phyloP scores from a whole-genome alignment of 2,329 filamentous ascomycete genomes.

The Biscogniauxia mediterranea region DNA sequence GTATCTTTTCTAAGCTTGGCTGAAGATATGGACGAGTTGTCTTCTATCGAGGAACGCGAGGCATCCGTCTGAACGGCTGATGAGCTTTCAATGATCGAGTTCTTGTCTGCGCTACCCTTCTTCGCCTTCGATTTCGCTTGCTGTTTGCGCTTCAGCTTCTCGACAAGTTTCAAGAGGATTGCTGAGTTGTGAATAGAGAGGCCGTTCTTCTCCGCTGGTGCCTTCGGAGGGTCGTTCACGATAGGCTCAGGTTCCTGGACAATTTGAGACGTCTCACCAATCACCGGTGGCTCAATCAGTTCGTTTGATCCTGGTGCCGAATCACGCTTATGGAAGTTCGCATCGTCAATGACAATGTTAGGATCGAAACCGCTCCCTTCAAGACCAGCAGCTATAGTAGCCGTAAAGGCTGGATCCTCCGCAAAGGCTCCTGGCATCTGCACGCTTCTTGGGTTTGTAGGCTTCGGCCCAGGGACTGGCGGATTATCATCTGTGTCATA shows the following conservation, averaged over 20 bases:
- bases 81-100: constrained; percentile 16
- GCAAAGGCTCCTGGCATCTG: constrained; percentile 65
- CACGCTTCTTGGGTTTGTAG: constrained; percentile 43
- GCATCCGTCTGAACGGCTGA: constrained; percentile 12
- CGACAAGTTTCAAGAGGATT: neutral
- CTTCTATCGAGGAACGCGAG: constrained; percentile 28
- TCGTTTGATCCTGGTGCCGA: constrained; percentile 62
- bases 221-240: neutral
- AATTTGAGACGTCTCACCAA: constrained; percentile 29
- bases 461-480: constrained; percentile 58
- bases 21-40: constrained; percentile 26
- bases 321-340: constrained; percentile 59
- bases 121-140: neutral
- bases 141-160: neutral
- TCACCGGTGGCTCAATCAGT: constrained; percentile 49
- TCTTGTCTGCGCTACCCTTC: neutral
- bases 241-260: neutral
- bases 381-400: constrained; percentile 66
- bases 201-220: neutral
- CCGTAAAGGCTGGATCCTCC: constrained; percentile 68
- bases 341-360: constrained; percentile 67
- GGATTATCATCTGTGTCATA: constrained; percentile 43
- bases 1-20: constrained; percentile 37
- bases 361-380: constrained; percentile 69
- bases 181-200: neutral